phyloP scores from a whole-genome alignment of 2,329 filamentous ascomycete species.

The Hortaea sp. region DNA sequence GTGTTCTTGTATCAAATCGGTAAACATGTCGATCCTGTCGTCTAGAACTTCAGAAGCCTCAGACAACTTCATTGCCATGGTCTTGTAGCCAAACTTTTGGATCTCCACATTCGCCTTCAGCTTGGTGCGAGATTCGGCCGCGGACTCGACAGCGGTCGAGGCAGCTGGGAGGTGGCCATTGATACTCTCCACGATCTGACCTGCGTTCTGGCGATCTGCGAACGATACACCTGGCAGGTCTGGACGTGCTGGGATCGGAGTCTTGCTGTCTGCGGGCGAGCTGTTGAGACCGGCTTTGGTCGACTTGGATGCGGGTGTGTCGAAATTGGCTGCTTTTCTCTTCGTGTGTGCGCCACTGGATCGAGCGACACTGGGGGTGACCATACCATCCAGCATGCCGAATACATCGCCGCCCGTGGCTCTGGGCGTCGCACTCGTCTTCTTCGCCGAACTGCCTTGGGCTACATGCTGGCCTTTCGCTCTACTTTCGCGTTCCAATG shows the following conservation, averaged over 20 bases:
- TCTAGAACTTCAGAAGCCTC: conserved; percentile 90
- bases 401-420: conserved; percentile 60
- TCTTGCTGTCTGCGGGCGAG: conserved; percentile 39
- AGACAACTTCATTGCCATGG: conserved; percentile 87
- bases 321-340: conserved; percentile 39
- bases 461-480: conserved; percentile 47
- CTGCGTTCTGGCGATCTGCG: conserved; percentile 64
- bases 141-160: conserved; percentile 37
- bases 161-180: conserved; percentile 63
- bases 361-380: conserved; percentile 31
- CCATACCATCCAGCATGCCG: conserved; percentile 46
- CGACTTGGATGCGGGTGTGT: conserved; percentile 39
- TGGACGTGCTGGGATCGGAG: conserved; percentile 12
- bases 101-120: conserved; percentile 78
- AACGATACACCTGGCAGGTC: conserved; percentile 44
- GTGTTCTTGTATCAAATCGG: conserved; percentile 60
- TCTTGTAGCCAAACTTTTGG: conserved; percentile 84
- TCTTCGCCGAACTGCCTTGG: conserved; percentile 48
- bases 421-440: conserved; percentile 50
- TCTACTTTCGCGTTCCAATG: conserved; percentile 65
- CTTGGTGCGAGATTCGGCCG: conserved; percentile 67
- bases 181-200: conserved; percentile 72
- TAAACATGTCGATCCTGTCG: conserved; percentile 88
- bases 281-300: conserved; percentile 30
- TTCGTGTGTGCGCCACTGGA: conserved; percentile 33